Conservation (phyloP, 177 flowering plant genomes). For the Vitis hybrid region DNA sequence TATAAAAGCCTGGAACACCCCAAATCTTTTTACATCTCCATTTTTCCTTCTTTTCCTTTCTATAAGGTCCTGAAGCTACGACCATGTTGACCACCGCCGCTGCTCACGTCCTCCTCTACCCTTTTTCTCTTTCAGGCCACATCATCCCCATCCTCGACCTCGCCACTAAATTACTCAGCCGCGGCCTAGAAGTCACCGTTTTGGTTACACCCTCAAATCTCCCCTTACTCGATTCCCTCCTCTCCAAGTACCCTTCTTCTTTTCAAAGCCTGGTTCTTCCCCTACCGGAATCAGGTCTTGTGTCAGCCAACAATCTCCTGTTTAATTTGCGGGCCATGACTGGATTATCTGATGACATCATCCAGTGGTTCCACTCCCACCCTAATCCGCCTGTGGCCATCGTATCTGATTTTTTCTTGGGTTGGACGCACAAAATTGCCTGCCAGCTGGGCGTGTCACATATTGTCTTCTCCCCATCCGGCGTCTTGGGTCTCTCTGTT, state of each 20-base stretch:
- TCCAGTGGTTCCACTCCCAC: constrained; percentile 31
- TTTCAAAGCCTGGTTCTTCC: constrained; percentile 12
- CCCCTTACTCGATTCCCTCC: constrained; percentile 23
- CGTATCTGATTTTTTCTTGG: constrained; percentile 32
- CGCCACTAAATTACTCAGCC: not conserved
- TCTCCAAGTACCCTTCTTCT: constrained; percentile 19
- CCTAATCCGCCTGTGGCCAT: constrained; percentile 28
- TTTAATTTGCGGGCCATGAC: not conserved
- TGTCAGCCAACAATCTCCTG: too few relatives aligned
- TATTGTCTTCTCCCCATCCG: constrained; percentile 29
- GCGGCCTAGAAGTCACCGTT: constrained; percentile 1
- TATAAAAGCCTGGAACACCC: too few relatives aligned
- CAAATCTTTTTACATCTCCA: too few relatives aligned
- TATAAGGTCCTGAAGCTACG: too few relatives aligned
- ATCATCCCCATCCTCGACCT: constrained; percentile 7
- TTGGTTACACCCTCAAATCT: constrained; percentile 5
- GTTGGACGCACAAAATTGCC: constrained; percentile 30
- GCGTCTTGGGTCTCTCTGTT: constrained; percentile 31
- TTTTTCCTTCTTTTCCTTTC: too few relatives aligned
- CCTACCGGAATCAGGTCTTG: not conserved
- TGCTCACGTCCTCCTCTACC: constrained; percentile 4
- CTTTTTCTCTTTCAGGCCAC: not conserved
- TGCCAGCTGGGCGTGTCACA: constrained; percentile 18
- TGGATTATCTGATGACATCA: constrained; percentile 12
- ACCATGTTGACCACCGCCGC: not conserved